A percentile compares a stretch with the other conserved stretches of the same genome.
phyloP scores from a whole-genome alignment of 1,284 basidiomycete genomes.

The Fomitopsis palustris region DNA sequence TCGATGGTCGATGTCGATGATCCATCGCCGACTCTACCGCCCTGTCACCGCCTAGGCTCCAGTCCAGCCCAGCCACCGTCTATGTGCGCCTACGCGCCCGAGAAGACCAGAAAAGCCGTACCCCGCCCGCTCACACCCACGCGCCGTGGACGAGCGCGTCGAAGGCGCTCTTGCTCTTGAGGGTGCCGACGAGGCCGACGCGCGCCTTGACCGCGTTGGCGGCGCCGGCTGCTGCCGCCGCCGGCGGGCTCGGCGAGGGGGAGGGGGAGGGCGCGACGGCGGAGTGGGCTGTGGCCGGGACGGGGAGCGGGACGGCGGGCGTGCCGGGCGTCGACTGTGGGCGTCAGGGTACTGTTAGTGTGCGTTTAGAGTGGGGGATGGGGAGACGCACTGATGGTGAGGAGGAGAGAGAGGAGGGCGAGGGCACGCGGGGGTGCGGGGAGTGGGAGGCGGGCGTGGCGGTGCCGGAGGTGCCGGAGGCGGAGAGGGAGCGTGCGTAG shows the following conservation, averaged over 20 bases:
- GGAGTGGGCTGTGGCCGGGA: not conserved
- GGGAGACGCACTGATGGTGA: not conserved
- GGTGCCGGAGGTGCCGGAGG: slow-evolving; percentile 25
- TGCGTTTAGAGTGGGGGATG: not conserved
- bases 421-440: slow-evolving; percentile 4
- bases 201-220: slow-evolving; percentile 9
- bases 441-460: slow-evolving; percentile 20
- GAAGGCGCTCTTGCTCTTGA: slow-evolving; percentile 29
- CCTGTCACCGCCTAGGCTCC: not conserved
- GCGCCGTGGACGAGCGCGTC: slow-evolving; percentile 31
- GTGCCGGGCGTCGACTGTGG: not conserved
- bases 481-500: slow-evolving; percentile 18
- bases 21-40: not conserved
- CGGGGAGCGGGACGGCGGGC: not conserved
- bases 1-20: not conserved
- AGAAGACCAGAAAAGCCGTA: too few species aligned
- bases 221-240: not conserved
- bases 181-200: slow-evolving; percentile 26
- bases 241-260: slow-evolving; percentile 7
- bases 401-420: slow-evolving; percentile 1
- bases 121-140: slow-evolving; percentile 28
- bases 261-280: not conserved
- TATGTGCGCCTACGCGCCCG: too few species aligned
- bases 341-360: not conserved
- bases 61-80: too few species aligned